These are phyloP conservation scores for Hibiscus trionum DNA, from an alignment of 345 rosid genomes.

Conservation along the genomic window DNA sequence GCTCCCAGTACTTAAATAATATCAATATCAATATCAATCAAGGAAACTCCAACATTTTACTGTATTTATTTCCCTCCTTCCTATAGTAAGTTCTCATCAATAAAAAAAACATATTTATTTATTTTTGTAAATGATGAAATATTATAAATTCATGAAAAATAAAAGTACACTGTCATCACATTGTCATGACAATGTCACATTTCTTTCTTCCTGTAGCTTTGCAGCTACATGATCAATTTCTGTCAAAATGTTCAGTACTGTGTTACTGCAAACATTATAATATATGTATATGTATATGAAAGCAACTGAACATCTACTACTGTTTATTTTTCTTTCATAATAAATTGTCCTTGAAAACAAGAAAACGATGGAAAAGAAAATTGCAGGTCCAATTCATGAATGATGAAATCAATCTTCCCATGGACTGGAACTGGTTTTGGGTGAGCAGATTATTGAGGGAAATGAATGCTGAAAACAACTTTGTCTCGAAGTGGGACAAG, in stretches of 20 bases:
- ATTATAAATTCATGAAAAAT: not conserved
- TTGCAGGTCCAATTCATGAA: constrained; percentile 1
- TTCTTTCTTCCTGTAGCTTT: not conserved
- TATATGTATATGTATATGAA: not conserved
- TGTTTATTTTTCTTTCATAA: not conserved
- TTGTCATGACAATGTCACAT: not conserved
- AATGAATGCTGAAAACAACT: constrained; percentile 3
- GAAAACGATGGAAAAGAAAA: not conserved
- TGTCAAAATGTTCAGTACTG: not conserved
- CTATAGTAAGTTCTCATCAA: not conserved
- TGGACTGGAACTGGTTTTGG: not conserved
- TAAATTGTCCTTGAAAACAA: constrained; percentile 6
- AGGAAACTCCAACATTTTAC: not conserved
- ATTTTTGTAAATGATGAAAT: not conserved
- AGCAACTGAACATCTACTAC: constrained; percentile 1
- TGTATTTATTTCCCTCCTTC: not conserved
- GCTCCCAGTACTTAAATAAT: not conserved
- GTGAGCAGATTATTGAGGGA: constrained; percentile 1
- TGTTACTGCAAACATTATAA: not conserved
- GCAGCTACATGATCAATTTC: not conserved
- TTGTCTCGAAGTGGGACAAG: constrained; percentile 1
- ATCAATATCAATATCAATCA: not conserved
- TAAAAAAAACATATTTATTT: not conserved
- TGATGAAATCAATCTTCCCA: not conserved
- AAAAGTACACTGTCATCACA: not conserved